phyloP scores from a whole-genome alignment of 1,284 basidiomycete species.

The Irpex sp. region DNA sequence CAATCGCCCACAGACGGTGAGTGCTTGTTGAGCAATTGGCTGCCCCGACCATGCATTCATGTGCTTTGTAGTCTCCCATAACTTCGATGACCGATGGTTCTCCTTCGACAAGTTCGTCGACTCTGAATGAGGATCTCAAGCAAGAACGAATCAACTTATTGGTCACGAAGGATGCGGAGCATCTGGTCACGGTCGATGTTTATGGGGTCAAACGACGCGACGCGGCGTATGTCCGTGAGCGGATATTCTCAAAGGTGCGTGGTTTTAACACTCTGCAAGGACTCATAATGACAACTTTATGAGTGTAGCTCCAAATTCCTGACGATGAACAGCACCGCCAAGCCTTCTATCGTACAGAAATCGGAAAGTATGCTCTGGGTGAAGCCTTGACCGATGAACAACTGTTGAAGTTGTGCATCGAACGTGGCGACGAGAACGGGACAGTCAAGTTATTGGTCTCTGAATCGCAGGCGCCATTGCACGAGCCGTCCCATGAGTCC shows the following conservation, averaged over 20 bases:
- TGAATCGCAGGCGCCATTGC: conserved; percentile 55
- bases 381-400: conserved; percentile 66
- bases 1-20: conserved; percentile 34
- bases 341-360: conserved; percentile 84
- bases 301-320: conserved; percentile 68
- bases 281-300: conserved; percentile 9
- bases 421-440: conserved; percentile 70
- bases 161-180: conserved; percentile 82
- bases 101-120: conserved; percentile 13
- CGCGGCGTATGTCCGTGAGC: conserved; percentile 76
- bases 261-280: background rate
- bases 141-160: conserved; percentile 56
- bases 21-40: conserved; percentile 18
- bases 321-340: conserved; percentile 79
- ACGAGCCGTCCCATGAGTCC: conserved; percentile 39
- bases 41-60: conserved; percentile 12
- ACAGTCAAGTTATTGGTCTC: conserved; percentile 81
- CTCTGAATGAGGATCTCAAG: conserved; percentile 15
- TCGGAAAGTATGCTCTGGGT: conserved; percentile 72
- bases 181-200: conserved; percentile 77
- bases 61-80: conserved; percentile 42
- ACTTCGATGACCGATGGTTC: conserved; percentile 30
- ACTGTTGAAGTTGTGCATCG: conserved; percentile 69
- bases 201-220: conserved; percentile 52
- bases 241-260: conserved; percentile 81